A percentile compares a stretch with the other conserved stretches of the same genome.
Evolutionary conservation across 1,139 yeast genomes (phyloP).

Genomic region (Candida smagusa): DNA sequence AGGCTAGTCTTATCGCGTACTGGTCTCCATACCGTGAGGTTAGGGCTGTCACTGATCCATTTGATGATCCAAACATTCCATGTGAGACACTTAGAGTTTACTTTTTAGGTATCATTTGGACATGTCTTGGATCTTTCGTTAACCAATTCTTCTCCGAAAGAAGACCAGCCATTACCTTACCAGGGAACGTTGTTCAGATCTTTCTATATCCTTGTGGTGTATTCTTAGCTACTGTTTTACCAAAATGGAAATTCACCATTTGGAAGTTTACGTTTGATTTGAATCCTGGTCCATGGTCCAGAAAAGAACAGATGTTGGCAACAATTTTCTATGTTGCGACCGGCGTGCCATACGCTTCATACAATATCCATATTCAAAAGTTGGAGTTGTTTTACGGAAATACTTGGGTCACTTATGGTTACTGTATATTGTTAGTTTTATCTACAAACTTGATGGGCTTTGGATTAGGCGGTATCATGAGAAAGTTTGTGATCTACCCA

Average conservation of each 20-base stretch:
- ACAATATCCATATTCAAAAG: conserved; percentile 17
- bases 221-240: conserved; percentile 18
- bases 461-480: conserved; percentile 20
- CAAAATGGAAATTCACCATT: conserved; percentile 18
- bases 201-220: conserved; percentile 58
- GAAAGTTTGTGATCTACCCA: conserved; percentile 18
- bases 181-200: conserved; percentile 51
- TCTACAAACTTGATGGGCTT: conserved; percentile 20
- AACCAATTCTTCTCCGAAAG: conserved; percentile 59
- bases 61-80: conserved; percentile 47
- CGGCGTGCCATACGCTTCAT: conserved; percentile 10
- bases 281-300: conserved; percentile 24
- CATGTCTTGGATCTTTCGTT: conserved; percentile 51
- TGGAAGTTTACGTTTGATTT: conserved; percentile 16
- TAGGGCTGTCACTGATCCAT: conserved; percentile 53
- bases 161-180: conserved; percentile 47
- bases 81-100: conserved; percentile 60
- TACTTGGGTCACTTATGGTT: conserved; percentile 17
- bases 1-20: conserved; percentile 36
- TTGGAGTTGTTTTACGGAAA: conserved; percentile 13
- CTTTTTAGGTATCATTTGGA: conserved; percentile 53
- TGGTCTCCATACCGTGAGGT: conserved; percentile 67
- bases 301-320: conserved; percentile 21
- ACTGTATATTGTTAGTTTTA: conserved; percentile 14
- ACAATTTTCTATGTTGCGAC: conserved; percentile 17